phyloP scores from a whole-genome alignment of 2,329 filamentous ascomycete genomes.

The Penicillium glabrum region DNA sequence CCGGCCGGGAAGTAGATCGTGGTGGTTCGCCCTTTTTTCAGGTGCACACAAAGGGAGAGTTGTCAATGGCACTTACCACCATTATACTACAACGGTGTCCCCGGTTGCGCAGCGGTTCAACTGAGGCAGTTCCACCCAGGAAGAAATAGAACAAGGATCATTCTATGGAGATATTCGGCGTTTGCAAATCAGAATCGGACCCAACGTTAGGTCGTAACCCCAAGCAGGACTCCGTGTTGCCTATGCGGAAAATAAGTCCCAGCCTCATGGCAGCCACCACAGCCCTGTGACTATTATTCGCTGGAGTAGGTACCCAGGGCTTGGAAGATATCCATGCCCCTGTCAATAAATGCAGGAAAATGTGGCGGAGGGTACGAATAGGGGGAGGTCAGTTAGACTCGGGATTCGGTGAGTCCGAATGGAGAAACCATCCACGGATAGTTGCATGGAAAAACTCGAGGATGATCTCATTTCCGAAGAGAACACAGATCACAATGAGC shows the following conservation, averaged over 20 bases:
- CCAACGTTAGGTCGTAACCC: constrained; percentile 8
- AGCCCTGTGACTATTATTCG: constrained; percentile 20
- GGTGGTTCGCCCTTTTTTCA: not conserved
- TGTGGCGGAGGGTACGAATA: not conserved
- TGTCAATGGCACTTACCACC: not conserved
- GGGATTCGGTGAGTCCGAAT: not conserved
- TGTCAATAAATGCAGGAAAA: not conserved
- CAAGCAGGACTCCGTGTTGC: constrained; percentile 8
- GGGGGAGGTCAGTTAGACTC: not conserved
- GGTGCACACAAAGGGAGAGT: constrained; percentile 5
- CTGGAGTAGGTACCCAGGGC: constrained; percentile 3
- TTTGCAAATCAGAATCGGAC: constrained; percentile 12
- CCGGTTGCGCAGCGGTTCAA: constrained; percentile 7
- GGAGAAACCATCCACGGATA: constrained; percentile 20
- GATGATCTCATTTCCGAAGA: constrained; percentile 14
- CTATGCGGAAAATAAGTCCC: constrained; percentile 26
- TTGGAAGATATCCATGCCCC: not conserved
- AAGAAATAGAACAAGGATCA: constrained; percentile 6
- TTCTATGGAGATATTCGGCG: constrained; percentile 1
- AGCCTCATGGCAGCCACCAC: constrained; percentile 35
- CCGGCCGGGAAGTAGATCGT: not conserved
- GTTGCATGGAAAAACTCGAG: constrained; percentile 18
- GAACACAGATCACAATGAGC: not conserved
- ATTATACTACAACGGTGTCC: constrained; percentile 10
- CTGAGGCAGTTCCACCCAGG: not conserved